Percentiles rank a stretch among this genome's conserved stretches.
These are phyloP conservation scores for Coniochaeta ligniaria DNA, from an alignment of 2,329 filamentous ascomycete genomes.

Conservation along the genomic window DNA sequence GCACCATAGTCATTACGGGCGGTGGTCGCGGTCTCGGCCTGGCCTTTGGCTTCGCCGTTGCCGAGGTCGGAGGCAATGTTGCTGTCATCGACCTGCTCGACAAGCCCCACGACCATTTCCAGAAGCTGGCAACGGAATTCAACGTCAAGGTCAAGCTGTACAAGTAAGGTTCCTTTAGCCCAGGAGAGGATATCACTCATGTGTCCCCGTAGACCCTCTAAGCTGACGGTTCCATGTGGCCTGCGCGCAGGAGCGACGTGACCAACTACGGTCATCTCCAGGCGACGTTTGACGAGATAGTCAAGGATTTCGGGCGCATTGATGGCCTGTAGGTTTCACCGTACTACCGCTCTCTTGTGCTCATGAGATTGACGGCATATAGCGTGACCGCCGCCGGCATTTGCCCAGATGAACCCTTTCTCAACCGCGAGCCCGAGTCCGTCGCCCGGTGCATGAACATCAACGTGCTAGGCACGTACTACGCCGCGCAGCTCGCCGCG, in stretches of 20 bases:
- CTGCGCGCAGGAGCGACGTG: not conserved
- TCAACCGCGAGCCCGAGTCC: conserved; percentile 15
- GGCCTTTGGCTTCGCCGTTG: not conserved
- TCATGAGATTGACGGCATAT: too few species aligned
- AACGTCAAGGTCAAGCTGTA: conserved; percentile 9
- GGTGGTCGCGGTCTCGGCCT: not conserved
- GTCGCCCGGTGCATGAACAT: conserved; percentile 17
- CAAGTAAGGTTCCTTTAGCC: conserved; percentile 13
- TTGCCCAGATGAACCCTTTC: conserved; percentile 19
- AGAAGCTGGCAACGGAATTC: not conserved
- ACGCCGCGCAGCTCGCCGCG: conserved; percentile 25
- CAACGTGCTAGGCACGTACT: conserved; percentile 23
- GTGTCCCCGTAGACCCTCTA: not conserved
- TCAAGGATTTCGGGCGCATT: conserved; percentile 12
- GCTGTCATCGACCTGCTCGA: not conserved
- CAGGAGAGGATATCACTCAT: too few species aligned
- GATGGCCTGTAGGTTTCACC: conserved; percentile 14
- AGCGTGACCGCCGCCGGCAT: conserved; percentile 20
- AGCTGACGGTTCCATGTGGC: too few species aligned
- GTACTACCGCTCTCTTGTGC: too few species aligned
- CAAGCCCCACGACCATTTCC: not conserved
- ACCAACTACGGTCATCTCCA: conserved; percentile 8
- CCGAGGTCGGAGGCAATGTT: not conserved
- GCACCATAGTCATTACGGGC: conserved; percentile 1
- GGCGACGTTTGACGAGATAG: conserved; percentile 12